Base-by-base conservation (phyloP, 345 rosid species). In the Orychophragmus violaceus region DNA sequence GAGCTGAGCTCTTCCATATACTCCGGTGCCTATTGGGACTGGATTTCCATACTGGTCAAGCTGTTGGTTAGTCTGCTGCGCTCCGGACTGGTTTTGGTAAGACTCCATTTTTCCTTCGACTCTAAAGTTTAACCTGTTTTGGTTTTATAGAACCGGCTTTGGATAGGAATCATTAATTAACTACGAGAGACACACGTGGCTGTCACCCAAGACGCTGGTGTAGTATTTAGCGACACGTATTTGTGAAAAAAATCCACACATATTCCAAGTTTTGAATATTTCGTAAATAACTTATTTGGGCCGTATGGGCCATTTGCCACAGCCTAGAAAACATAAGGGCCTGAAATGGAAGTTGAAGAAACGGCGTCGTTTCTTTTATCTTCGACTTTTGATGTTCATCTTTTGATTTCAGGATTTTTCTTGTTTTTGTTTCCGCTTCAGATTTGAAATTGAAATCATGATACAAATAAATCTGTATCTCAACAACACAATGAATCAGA, bases 21-120 rank as follows among this genome's bases (percentile, higher is more conserved):
- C 70, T 16, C 76, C 76, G 39, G 76, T 42, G 13, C 66, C 61
- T 1, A 55, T n/a, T 51, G 57, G 49, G 23, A 66, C 32, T 18
- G 68, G 72, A 9, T 73, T 73, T 10, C 77, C 77, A 17, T 22
- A 73, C 21, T 73, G 67, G 68, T 73, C 77, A 29, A 73, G 62
- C 23, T 66, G 67, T 7, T 50, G 68, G 27, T 18, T 5, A 29
- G 62, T 42, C 56, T 51, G 68, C 48, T 73, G 68, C 37, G 49
- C 77, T 50, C 72, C 77, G 24, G 62, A 66, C 8, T 73, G 77
- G 77, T 73, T 72, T 8, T 58, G 76, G 54, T 64, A 72, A 27
- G 71, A 37, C 28, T 72, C 66, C 71, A 72, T 72, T n/a, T 54
- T 39, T 53, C n/a, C n/a, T n/a, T n/a, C n/a, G n/a, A n/a, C 2